A percentile compares a stretch with the other conserved stretches of the same genome.
Conservation (phyloP, 2,329 filamentous ascomycete species). For the Phyllosticta citribraziliensis region DNA sequence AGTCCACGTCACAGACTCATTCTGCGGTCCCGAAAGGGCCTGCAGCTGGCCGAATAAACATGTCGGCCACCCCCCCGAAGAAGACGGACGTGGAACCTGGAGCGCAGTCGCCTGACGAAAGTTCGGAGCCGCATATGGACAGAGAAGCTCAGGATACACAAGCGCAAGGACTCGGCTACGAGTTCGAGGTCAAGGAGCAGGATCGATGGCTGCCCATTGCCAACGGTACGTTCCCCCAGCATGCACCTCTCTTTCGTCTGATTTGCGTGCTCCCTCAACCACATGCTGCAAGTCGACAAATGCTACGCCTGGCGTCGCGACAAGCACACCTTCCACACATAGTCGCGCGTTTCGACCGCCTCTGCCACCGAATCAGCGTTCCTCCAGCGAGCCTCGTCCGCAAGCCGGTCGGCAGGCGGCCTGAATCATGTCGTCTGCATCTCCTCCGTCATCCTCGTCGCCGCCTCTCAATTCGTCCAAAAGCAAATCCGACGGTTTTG, state of each 20-base stretch:
- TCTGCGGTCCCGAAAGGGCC: conserved; percentile 30
- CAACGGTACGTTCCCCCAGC: conserved; percentile 74
- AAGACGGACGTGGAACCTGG: conserved; percentile 79
- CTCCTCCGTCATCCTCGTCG: conserved; percentile 27
- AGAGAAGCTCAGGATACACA: conserved; percentile 69
- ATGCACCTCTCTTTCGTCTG: conserved; percentile 22
- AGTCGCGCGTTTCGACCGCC: conserved; percentile 37
- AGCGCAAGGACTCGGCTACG: conserved; percentile 65
- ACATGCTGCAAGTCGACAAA: conserved; percentile 28
- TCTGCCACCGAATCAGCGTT: conserved; percentile 36
- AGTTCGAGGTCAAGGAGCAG: conserved; percentile 99
- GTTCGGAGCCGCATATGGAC: conserved; percentile 78
- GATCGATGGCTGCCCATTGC: conserved; percentile 99
- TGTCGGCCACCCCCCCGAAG: conserved; percentile 91
- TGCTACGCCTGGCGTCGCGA: conserved; percentile 41
- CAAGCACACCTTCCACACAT: conserved; percentile 29
- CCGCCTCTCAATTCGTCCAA: conserved; percentile 22
- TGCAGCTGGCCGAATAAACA: conserved; percentile 63
- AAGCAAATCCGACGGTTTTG: conserved; percentile 23
- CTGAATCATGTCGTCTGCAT: conserved; percentile 36
- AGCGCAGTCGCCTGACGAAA: conserved; percentile 83
- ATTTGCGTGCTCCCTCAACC: conserved; percentile 25
- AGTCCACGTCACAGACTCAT: conserved; percentile 19
- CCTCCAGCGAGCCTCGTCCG: conserved; percentile 10
- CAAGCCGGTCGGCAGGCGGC: conserved; percentile 30